Evolutionary conservation across 805 yeast genomes (phyloP).

Genomic region (Kodamaea fukazawae): DNA sequence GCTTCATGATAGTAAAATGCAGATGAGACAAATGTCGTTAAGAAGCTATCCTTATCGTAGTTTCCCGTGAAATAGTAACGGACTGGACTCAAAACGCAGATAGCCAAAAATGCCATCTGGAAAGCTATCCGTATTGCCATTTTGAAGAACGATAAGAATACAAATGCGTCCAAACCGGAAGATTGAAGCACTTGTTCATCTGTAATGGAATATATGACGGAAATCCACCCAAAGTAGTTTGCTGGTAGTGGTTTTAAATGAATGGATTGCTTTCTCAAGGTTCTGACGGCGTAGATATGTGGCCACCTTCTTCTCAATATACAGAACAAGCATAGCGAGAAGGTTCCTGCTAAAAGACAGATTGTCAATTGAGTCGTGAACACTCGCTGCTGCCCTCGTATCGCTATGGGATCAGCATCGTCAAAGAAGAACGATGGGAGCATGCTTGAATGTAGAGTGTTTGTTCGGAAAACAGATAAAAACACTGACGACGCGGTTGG

Average conservation of each 20-base stretch:
- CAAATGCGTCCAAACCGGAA: conserved; percentile 31
- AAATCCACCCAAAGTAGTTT: conserved; percentile 25
- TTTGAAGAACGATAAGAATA: conserved; percentile 39
- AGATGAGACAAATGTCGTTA: conserved; percentile 7
- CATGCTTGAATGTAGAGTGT: background rate
- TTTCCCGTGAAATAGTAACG: conserved; percentile 41
- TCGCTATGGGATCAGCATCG: conserved; percentile 32
- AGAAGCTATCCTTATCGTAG: conserved; percentile 40
- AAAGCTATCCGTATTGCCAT: conserved; percentile 25
- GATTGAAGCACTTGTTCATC: conserved; percentile 24
- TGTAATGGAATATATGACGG: conserved; percentile 22
- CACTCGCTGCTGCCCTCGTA: conserved; percentile 52
- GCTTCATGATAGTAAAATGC: conserved; percentile 7
- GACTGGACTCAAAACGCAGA: conserved; percentile 36
- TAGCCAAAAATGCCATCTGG: conserved; percentile 21
- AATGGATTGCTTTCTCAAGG: conserved; percentile 42
- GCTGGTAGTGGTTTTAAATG: conserved; percentile 43
- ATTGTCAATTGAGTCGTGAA: conserved; percentile 53
- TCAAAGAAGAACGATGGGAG: background rate
- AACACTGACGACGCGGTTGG: no score
- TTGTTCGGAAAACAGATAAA: background rate
- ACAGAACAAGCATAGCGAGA: conserved; percentile 50
- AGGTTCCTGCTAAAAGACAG: conserved; percentile 45
- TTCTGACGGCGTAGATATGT: conserved; percentile 53
- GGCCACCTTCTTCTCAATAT: conserved; percentile 53